phyloP scores from a whole-genome alignment of 169 alveolate species.

The Eimeria tenella region DNA sequence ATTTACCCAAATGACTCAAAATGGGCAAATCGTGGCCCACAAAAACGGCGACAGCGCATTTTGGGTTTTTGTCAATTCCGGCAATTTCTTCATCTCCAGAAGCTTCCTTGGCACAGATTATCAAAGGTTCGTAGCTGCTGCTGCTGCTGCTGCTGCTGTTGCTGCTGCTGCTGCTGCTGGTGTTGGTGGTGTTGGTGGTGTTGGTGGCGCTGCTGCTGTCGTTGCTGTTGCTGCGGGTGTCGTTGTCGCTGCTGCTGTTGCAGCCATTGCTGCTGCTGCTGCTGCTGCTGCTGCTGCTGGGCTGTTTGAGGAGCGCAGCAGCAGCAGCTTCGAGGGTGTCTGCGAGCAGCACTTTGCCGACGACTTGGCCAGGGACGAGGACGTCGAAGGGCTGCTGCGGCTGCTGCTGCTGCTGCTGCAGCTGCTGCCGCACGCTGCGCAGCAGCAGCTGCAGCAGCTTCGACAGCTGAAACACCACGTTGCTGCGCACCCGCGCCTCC shows the following conservation, averaged over 20 bases:
- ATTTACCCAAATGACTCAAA: background rate
- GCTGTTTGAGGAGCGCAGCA: background rate
- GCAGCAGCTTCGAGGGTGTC: slow-evolving; percentile 51
- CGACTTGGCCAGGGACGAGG: slow-evolving; percentile 42
- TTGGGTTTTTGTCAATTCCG: slow-evolving; percentile 25
- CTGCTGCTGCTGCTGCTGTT: background rate
- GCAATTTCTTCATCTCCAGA: slow-evolving; percentile 71
- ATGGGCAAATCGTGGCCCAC: slow-evolving; percentile 69
- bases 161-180: background rate
- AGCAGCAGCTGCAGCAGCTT: slow-evolving; percentile 41
- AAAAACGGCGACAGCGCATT: slow-evolving; percentile 20
- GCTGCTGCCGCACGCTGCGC: slow-evolving; percentile 34
- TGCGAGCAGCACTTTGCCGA: slow-evolving; percentile 11
- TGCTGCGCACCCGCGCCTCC: slow-evolving; percentile 63
- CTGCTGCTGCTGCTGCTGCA: slow-evolving; percentile 16
- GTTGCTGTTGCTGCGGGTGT: background rate
- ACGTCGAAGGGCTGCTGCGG: slow-evolving; percentile 64
- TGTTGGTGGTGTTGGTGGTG: too few species aligned
- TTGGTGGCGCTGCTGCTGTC: background rate
- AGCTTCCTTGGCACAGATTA: slow-evolving; percentile 43
- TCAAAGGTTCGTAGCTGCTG: background rate
- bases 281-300: too few species aligned
- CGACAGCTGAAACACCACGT: slow-evolving; percentile 70
- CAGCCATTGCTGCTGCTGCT: too few species aligned
- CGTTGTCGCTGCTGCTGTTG: background rate